These are phyloP conservation scores for Dichotomopilus funicola DNA, from an alignment of 2,329 filamentous ascomycete genomes.

Conservation along the genomic window DNA sequence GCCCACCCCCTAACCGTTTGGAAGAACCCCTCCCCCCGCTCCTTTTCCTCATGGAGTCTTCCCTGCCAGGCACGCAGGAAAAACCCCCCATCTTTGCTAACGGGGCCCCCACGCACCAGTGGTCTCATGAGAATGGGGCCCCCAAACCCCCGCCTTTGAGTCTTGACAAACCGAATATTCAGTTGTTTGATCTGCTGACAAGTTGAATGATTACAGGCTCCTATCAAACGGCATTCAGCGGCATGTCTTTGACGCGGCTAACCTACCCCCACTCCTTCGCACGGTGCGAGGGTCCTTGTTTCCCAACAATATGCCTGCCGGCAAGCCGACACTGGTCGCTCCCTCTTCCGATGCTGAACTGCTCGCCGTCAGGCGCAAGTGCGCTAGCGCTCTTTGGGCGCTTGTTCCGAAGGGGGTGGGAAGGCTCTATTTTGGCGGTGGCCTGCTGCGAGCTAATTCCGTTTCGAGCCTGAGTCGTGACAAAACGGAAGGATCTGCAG, in stretches of 20 bases:
- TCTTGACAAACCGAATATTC: neutral
- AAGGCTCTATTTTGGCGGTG: slow-evolving; percentile 43
- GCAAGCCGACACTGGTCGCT: slow-evolving; percentile 54
- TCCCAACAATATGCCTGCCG: slow-evolving; percentile 68
- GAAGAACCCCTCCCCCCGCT: neutral
- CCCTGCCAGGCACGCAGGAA: neutral
- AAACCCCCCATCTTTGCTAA: neutral
- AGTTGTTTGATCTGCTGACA: slow-evolving; percentile 4
- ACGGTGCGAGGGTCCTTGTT: slow-evolving; percentile 73
- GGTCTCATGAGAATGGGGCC: slow-evolving; percentile 4
- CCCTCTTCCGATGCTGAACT: slow-evolving; percentile 55
- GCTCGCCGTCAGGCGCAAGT: slow-evolving; percentile 56
- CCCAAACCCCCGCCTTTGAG: neutral
- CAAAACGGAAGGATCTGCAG: slow-evolving; percentile 20
- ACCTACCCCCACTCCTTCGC: slow-evolving; percentile 61
- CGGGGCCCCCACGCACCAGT: slow-evolving; percentile 20
- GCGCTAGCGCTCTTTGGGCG: slow-evolving; percentile 53
- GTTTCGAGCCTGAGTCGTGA: neutral
- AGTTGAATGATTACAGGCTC: slow-evolving; percentile 36
- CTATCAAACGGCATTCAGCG: slow-evolving; percentile 51
- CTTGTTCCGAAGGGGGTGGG: slow-evolving; percentile 42
- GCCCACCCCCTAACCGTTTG: too few relatives aligned
- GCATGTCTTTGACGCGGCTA: slow-evolving; percentile 55
- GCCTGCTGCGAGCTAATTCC: slow-evolving; percentile 15
- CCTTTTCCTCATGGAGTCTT: neutral